phyloP scores from a whole-genome alignment of 345 rosid genomes.

The Litchi chinensis region DNA sequence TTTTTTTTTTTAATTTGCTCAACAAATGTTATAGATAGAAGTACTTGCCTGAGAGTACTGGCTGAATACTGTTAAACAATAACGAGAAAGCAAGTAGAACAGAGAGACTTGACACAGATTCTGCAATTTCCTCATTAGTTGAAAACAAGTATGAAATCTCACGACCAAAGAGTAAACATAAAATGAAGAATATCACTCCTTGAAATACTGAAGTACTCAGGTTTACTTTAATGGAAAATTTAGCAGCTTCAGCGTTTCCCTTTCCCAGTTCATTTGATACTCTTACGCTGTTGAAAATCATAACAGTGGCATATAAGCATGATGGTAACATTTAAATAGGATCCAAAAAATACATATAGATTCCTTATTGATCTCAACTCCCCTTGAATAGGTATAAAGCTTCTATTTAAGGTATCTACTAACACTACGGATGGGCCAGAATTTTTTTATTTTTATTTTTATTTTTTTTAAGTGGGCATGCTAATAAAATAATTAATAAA shows the following conservation, averaged over 20 bases:
- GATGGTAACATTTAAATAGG: too few species aligned
- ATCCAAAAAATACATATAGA: too few species aligned
- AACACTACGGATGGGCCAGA: too few species aligned
- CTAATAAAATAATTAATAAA: too few species aligned
- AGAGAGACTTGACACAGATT: constrained; percentile 37
- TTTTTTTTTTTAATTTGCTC: too few species aligned
- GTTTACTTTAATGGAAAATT: constrained; percentile 38
- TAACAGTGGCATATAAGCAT: too few species aligned
- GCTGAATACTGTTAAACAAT: constrained; percentile 42
- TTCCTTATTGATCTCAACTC: too few species aligned
- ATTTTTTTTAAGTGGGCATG: too few species aligned
- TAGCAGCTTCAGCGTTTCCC: constrained; percentile 40
- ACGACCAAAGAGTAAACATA: constrained; percentile 36
- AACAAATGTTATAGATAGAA: too few species aligned
- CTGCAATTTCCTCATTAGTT: constrained; percentile 27
- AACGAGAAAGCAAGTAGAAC: constrained; percentile 42
- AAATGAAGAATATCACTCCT: constrained; percentile 32
- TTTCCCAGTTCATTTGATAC: constrained; percentile 54
- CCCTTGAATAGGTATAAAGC: too few species aligned
- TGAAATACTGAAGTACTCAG: constrained; percentile 24
- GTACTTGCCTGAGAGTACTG: constrained; percentile 37
- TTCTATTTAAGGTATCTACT: too few species aligned
- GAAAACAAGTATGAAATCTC: constrained; percentile 40
- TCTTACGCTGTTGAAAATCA: constrained; percentile 39
- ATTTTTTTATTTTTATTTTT: too few species aligned